Evolutionary conservation across 176 grass and related monocot genomes (phyloP).

Genomic region (Avena sativa): DNA sequence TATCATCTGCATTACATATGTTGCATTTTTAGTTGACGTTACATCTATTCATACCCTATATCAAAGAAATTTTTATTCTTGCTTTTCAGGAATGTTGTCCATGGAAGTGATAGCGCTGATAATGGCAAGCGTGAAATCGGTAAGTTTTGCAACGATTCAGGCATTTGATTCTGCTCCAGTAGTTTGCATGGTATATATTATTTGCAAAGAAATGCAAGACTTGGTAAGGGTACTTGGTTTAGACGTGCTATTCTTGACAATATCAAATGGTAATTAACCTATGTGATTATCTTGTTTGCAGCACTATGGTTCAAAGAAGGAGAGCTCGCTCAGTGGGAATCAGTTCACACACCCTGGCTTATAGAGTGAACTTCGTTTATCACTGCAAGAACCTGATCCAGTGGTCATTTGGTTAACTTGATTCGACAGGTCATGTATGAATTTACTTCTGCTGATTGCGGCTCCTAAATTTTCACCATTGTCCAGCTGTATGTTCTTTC

Average conservation of each 20-base stretch:
- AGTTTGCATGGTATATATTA: background rate
- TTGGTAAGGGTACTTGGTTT: background rate
- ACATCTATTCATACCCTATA: background rate
- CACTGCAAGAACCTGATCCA: background rate
- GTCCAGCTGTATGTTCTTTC: too few species aligned
- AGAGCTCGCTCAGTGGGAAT: conserved; percentile 76
- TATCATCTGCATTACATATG: background rate
- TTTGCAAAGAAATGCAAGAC: background rate
- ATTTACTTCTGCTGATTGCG: background rate
- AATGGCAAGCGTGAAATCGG: conserved; percentile 86
- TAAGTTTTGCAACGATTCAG: conserved; percentile 49
- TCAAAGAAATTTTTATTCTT: conserved; percentile 30
- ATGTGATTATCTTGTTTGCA: conserved; percentile 37
- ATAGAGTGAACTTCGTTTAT: conserved; percentile 55
- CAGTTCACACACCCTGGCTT: conserved; percentile 81
- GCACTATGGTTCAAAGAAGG: conserved; percentile 88
- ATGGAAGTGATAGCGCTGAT: conserved; percentile 96
- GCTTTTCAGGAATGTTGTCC: conserved; percentile 86
- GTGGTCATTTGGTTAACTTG: conserved; percentile 17
- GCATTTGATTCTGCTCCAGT: background rate
- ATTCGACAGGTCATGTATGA: background rate
- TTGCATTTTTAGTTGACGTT: conserved; percentile 7
- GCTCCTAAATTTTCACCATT: background rate
- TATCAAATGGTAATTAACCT: conserved; percentile 9
- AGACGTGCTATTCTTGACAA: background rate